Evolutionary conservation across 2,329 filamentous ascomycete species (phyloP), one percentile per base, ranked within the genome.

Genomic region (Pseudonectria buxi): DNA sequence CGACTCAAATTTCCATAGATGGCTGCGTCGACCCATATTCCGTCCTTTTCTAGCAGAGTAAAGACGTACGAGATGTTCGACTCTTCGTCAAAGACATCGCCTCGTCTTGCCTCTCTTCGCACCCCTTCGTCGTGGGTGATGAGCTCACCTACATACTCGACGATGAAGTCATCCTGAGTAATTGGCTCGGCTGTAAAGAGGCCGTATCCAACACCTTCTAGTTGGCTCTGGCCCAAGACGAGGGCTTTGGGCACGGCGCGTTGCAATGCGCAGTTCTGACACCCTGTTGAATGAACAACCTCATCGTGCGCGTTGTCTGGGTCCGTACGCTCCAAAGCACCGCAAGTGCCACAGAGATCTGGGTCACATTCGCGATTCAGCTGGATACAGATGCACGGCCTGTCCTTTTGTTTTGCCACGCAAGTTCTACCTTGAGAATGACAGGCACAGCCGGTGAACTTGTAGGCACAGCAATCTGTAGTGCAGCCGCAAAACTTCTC

Each of bases 331-430:
- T 85, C 76, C 10, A 66, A 54, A 0, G 81, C 83, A 18, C 85
- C 85, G 47, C 86, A 92, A 7, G 66, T 69, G 12, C 70, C 70
- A 51, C 86, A 94, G 10, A 90, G 67, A 39, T 83, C 77, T 2
- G 85, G 78, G 49, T 92, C 86, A 52, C 86, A 94, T 61, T 94
- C 86, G 26, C 86, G 74, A 46, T 85, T 83, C 34, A 86, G 68
- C 49, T 74, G 69, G 14, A 78, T 68, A 50, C 86, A 94, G 11
- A 83, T 79, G 53, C 86, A 92, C 4, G 72, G 70, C 40, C 59
- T 62, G 37, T 76, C 74, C 41, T 72, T 73, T 46, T 79, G 67
- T 28, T 71, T 74, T 10, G 69, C 57, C 6, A 69, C 46, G 43
- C 79, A 83, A 1, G 69, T 70, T 53, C 75, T 74, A 35, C 83